These are phyloP conservation scores for Penicillium capsulatum DNA, from an alignment of 2,329 filamentous ascomycete species.

Conservation along the genomic window DNA sequence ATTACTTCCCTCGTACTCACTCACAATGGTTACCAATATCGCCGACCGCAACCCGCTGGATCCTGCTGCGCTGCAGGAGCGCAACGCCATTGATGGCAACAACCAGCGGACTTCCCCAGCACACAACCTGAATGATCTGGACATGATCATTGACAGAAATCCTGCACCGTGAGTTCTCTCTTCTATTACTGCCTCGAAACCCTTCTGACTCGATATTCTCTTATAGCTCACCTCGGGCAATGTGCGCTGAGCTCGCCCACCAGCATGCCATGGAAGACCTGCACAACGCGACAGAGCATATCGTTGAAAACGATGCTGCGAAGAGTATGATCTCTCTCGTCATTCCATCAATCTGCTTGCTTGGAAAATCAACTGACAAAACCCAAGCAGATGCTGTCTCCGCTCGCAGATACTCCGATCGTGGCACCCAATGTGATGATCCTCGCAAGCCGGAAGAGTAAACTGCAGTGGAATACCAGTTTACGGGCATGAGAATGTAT, in stretches of 20 bases:
- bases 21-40: conserved; percentile 16
- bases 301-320: conserved; percentile 8
- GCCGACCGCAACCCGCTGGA: conserved; percentile 19
- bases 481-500: no score
- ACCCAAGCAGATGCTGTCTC: conserved; percentile 1
- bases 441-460: conserved; percentile 13
- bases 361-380: neutral
- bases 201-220: neutral
- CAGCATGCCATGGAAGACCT: conserved; percentile 21
- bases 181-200: neutral
- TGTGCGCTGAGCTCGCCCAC: conserved; percentile 21
- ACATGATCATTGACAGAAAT: conserved; percentile 13
- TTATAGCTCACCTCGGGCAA: conserved; percentile 16
- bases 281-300: conserved; percentile 17
- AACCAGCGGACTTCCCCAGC: neutral
- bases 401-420: conserved; percentile 4
- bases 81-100: conserved; percentile 8
- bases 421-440: conserved; percentile 5
- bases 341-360: neutral
- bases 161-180: conserved; percentile 15
- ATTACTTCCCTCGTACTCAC: no score
- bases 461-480: no score
- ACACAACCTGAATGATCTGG: conserved; percentile 8
- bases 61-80: conserved; percentile 14
- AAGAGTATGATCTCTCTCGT: conserved; percentile 7